A percentile compares a stretch with the other conserved stretches of the same genome.
These are phyloP conservation scores for Pythium guiyangense DNA, from an alignment of 352 stramenopile genomes.

Conservation along the genomic window DNA sequence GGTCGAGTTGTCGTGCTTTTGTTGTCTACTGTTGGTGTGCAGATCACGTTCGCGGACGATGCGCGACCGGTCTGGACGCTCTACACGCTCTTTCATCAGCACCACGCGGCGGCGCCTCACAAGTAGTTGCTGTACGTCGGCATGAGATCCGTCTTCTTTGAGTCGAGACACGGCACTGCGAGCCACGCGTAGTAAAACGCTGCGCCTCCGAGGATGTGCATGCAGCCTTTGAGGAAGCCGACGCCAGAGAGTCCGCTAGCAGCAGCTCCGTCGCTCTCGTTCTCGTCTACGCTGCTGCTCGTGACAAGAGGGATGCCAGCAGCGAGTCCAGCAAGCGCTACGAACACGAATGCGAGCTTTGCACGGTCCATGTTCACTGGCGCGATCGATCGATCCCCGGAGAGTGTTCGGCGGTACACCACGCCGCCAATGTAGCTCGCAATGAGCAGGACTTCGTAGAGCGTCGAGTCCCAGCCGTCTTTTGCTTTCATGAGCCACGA, in stretches of 20 bases:
- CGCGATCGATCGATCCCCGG: conserved; percentile 37
- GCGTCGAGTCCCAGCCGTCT: conserved; percentile 70
- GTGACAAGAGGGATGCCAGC: conserved; percentile 30
- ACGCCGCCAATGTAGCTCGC: conserved; percentile 48
- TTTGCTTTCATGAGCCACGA: conserved; percentile 85
- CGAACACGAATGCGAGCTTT: conserved; percentile 37
- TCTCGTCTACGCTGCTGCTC: background rate
- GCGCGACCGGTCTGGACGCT: conserved; percentile 26
- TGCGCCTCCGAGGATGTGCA: conserved; percentile 60
- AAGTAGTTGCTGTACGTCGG: conserved; percentile 58
- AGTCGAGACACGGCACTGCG: conserved; percentile 70
- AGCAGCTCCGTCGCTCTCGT: background rate
- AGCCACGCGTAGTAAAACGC: conserved; percentile 81
- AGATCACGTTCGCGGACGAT: conserved; percentile 31
- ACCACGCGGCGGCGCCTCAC: conserved; percentile 20
- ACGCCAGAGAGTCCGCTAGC: conserved; percentile 33
- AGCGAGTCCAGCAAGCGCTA: conserved; percentile 35
- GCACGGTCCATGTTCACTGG: conserved; percentile 50
- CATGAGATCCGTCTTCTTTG: conserved; percentile 80
- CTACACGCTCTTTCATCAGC: conserved; percentile 31
- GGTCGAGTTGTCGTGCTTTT: background rate
- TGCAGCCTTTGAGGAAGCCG: conserved; percentile 56
- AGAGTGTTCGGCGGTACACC: conserved; percentile 45
- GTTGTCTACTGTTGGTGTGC: background rate
- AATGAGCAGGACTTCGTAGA: conserved; percentile 68